Conservation (phyloP, 495 filamentous ascomycete species). For the Xylaria castorea region DNA sequence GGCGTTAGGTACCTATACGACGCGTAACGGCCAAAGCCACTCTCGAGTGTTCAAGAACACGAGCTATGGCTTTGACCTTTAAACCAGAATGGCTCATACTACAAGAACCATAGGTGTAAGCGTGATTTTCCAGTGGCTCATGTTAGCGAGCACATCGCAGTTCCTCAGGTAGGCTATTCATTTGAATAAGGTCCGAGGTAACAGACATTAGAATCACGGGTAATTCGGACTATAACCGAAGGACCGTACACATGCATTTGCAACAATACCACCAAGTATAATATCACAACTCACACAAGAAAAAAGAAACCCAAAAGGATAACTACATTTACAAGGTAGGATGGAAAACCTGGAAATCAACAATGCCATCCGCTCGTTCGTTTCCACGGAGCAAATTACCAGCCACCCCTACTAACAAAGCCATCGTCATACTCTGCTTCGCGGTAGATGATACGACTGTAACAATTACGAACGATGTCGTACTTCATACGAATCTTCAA, state of each 20-base stretch:
- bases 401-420: neutral
- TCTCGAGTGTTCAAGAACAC: neutral
- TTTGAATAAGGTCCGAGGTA: neutral
- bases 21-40: neutral
- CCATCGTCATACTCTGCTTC: slow-evolving; percentile 2
- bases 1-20: neutral
- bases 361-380: neutral
- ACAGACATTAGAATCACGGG: neutral
- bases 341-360: neutral
- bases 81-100: neutral
- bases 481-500: neutral
- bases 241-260: neutral
- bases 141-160: neutral
- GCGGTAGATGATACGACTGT: neutral
- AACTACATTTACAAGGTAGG: slow-evolving; percentile 12
- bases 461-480: neutral
- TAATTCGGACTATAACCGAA: neutral
- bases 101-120: neutral
- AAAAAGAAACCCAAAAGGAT: neutral
- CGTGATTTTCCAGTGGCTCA: neutral
- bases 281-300: neutral
- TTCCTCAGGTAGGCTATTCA: too few relatives aligned
- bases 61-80: neutral
- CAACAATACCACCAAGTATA: neutral
- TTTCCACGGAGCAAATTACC: neutral